Evolutionary conservation across 2,329 filamentous ascomycete species (phyloP).

Genomic region (Microascus cirrosus): DNA sequence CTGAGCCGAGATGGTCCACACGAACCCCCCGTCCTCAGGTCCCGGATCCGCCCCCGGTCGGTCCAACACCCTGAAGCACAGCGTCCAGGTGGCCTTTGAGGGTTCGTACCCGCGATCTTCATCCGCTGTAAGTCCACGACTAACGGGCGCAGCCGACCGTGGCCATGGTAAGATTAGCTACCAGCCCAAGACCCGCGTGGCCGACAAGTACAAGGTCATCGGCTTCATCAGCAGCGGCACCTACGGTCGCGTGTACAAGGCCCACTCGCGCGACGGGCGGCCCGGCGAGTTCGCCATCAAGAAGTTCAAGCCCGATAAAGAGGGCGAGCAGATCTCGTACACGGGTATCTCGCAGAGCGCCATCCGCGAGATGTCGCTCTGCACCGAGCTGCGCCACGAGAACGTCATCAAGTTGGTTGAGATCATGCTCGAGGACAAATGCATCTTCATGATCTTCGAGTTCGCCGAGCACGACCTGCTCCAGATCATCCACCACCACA

Average conservation of each 20-base stretch:
- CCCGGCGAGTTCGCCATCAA: conserved; percentile 93
- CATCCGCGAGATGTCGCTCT: conserved; percentile 93
- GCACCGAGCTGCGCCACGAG: conserved; percentile 76
- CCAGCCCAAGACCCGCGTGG: conserved; percentile 74
- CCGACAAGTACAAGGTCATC: conserved; percentile 89
- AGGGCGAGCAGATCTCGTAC: conserved; percentile 88
- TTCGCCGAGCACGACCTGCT: conserved; percentile 96
- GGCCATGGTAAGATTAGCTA: conserved; percentile 23
- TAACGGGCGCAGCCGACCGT: conserved; percentile 4
- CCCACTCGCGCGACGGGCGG: conserved; percentile 56
- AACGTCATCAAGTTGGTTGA: conserved; percentile 89
- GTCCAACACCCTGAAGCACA: conserved; percentile 42
- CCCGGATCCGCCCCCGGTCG: conserved; percentile 26
- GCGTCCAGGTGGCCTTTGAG: conserved; percentile 44
- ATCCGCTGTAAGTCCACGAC: neutral
- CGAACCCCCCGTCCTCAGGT: conserved; percentile 40
- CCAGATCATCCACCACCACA: conserved; percentile 97
- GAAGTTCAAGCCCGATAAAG: conserved; percentile 99
- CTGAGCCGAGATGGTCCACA: conserved; percentile 33
- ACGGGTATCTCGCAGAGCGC: conserved; percentile 97
- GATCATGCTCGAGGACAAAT: conserved; percentile 96
- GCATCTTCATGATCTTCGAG: conserved; percentile 99
- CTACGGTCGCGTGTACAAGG: conserved; percentile 97
- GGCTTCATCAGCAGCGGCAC: conserved; percentile 98
- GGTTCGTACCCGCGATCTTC: conserved; percentile 28